Conservation (phyloP, 306 rosid species). For the Styphnolobium japonicum region DNA sequence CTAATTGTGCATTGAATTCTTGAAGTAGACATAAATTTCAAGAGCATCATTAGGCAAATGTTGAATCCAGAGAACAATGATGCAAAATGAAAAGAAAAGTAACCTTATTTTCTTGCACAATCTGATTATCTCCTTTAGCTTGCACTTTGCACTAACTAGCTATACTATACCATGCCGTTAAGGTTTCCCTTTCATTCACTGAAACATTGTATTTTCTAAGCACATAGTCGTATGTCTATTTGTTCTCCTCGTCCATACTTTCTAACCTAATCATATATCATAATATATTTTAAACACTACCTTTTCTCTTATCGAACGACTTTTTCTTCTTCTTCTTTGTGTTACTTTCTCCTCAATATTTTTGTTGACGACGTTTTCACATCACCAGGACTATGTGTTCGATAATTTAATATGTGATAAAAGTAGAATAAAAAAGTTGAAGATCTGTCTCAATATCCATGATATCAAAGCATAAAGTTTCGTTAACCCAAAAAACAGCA, state of each 20-base stretch:
- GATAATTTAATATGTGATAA: not conserved
- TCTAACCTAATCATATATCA: slow-evolving; percentile 36
- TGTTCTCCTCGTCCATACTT: slow-evolving; percentile 28
- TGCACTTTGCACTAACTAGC: slow-evolving; percentile 22
- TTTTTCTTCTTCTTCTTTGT: not conserved
- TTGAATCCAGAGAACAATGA: slow-evolving; percentile 32
- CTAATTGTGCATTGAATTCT: not conserved
- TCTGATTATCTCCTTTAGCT: slow-evolving; percentile 23
- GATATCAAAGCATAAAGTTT: not conserved
- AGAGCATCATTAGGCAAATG: slow-evolving; percentile 33
- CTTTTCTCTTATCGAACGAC: not conserved
- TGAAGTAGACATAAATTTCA: slow-evolving; percentile 11
- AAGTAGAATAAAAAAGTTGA: not conserved
- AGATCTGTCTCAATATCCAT: slow-evolving; percentile 8
- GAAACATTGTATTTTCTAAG: slow-evolving; percentile 17
- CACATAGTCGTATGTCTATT: slow-evolving; percentile 42
- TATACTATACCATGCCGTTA: slow-evolving; percentile 36
- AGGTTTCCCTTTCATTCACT: slow-evolving; percentile 41
- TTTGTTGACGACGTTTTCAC: slow-evolving; percentile 17
- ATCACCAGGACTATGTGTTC: slow-evolving; percentile 21
- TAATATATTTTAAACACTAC: not conserved
- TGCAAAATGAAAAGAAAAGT: slow-evolving; percentile 37
- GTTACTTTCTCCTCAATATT: not conserved
- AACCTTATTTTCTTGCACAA: slow-evolving; percentile 34
- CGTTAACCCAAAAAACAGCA: too few species aligned